Base-by-base conservation (phyloP, 192 early-diverging fungal species). In the Jimgerdemannia lactiflua region DNA sequence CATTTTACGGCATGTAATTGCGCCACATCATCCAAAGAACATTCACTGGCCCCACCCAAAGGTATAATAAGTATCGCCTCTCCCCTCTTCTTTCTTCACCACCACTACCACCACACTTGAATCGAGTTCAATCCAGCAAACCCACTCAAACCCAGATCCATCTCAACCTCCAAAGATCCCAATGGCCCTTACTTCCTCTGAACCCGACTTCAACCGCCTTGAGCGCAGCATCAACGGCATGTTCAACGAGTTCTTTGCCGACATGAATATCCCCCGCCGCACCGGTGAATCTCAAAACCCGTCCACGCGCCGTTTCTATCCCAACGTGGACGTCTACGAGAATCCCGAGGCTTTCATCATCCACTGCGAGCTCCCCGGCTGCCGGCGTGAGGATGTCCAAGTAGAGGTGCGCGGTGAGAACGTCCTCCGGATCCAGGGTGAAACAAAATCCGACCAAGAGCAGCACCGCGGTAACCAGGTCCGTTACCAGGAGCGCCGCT, bases 351-450 rank as follows among this genome's bases (percentile, higher is more conserved):
- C 77, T 7, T 87, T 77, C 71, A 44, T 73, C 11, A 70, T 91
- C 6, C 78, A 81, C 77, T 82, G 79, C 14, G 90, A 91, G 59
- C 68, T 91, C 39, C 89, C 90, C 41, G 90, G 90, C 14, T 78
- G 88, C 20, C 69, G 43, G 39, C 87, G 89, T 70, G 87, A 90
- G 29, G 80, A 91, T 19, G 75, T 91, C 68, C 79, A 88, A 65
- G 43, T 91, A 42, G 79, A 82, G 20, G 67, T 84, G 42, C 81
- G 77, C 41, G 88, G 86, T 49, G 74, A 89, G 40, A 68, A 19
- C 67, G 42, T 76, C 40, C 64, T 91, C 14, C 78, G 72, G 1
- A 77, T 91, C 66, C 76, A 76, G 39, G 89, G 88, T 19, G 81
- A 88, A 67, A 67, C 64, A 68, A 79, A 81, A 39, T 29, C 20